Conservation (phyloP, 805 yeast species). For the Blastobotrys mokoenaii region DNA sequence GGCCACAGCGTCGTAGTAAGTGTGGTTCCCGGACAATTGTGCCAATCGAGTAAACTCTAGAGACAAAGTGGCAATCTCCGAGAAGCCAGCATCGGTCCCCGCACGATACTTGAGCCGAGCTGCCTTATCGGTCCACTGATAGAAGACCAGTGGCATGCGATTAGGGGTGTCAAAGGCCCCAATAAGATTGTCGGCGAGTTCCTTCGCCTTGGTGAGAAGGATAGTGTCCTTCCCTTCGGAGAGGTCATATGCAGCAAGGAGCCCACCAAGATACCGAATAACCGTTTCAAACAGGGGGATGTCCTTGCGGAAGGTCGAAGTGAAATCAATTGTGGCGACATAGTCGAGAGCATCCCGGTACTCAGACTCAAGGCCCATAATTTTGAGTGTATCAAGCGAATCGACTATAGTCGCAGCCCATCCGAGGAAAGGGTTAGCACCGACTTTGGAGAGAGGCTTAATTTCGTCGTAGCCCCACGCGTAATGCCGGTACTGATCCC, state of each 20-base stretch:
- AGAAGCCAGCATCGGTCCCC: constrained; percentile 27
- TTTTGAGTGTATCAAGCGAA: constrained; percentile 41
- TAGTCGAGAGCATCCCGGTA: constrained; percentile 32
- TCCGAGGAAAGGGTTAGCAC: constrained; percentile 35
- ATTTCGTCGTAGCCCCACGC: constrained; percentile 43
- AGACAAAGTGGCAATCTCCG: constrained; percentile 43
- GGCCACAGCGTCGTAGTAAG: constrained; percentile 43
- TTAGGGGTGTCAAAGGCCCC: constrained; percentile 55
- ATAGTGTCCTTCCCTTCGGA: constrained; percentile 29
- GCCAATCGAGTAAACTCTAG: constrained; percentile 47
- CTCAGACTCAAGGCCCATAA: constrained; percentile 38
- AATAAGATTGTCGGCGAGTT: constrained; percentile 39
- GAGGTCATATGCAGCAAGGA: constrained; percentile 44
- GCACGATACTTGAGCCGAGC: constrained; percentile 21
- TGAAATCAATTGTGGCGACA: constrained; percentile 34
- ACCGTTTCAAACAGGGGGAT: constrained; percentile 45
- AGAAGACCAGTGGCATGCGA: constrained; percentile 42
- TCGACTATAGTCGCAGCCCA: constrained; percentile 50
- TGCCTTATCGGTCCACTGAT: constrained; percentile 32
- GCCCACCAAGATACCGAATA: constrained; percentile 45
- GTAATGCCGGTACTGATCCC: constrained; percentile 35
- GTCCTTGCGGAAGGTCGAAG: constrained; percentile 31
- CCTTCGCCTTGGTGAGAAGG: constrained; percentile 34
- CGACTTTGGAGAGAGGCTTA: constrained; percentile 30
- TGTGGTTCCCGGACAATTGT: constrained; percentile 40